Base-by-base conservation (phyloP, 805 yeast species). In the Zygosaccharomyces rouxii region DNA sequence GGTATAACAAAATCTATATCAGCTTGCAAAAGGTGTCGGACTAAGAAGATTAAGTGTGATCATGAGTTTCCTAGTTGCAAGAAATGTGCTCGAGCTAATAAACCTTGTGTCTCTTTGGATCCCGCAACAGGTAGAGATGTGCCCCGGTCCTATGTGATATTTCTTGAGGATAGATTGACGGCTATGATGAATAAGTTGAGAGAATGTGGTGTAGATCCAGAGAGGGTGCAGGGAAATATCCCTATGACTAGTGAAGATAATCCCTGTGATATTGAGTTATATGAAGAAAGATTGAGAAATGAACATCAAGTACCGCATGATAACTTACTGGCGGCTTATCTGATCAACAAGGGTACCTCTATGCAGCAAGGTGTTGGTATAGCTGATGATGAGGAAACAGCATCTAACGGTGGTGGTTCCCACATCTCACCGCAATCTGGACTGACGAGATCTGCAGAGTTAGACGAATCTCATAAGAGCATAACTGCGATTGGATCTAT, bases 121-220 rank as follows among this genome's bases (percentile, higher is more conserved):
- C 89, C 95, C 0, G 88, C 89, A 5, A 87, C 96, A 0, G 95
- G 96, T 0, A 72, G 95, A 47, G 89, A 85, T 55, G 80, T 89
- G 1, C 95, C 97, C 0, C 70, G 97, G 33, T 84, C 89, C 2
- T 85, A 86, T 59, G 79, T 88, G 3, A 75, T 80, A 18, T 84
- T 82, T 56, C 69, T 89, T 49, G 97, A 89, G 61, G 82, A 80
- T 48, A 70, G 81, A 31, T 71, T 88, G 2, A 71, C 73, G 7
- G 67, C 69, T n/a, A 68, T 89, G 51, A 87, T 86, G 62, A 56
- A 59, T 5, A 69, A 73, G 49, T 62, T 87, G 25, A 63, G 66
- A 49, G 68, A 66, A 11, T 58, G 69, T 49, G 84, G 79, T 0
- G 58, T 73, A 2, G 73, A 70, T 48, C 66, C 71, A 1, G 52